Conservation (phyloP, 306 rosid genomes). For the Arachis hypogaea region DNA sequence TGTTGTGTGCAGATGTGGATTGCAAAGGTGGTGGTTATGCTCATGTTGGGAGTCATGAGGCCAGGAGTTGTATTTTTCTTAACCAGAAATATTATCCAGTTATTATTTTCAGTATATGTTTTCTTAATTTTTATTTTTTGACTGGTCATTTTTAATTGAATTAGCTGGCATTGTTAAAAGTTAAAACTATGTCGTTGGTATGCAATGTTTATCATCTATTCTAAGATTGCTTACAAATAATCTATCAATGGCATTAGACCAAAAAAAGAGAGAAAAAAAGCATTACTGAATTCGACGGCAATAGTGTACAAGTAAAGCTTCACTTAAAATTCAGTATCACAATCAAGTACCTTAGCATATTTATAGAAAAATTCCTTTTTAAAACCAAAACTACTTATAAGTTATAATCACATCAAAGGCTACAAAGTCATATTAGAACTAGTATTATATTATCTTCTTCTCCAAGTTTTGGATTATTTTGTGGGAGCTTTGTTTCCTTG, state of each 20-base stretch:
- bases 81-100: constrained; percentile 32
- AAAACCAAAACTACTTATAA: too few species aligned
- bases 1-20: too few species aligned
- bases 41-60: constrained; percentile 59
- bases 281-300: too few species aligned
- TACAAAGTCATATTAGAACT: neutral
- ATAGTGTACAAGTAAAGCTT: too few species aligned
- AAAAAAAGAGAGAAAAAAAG: too few species aligned
- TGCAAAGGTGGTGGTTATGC: constrained; percentile 23
- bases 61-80: constrained; percentile 42
- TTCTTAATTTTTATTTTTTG: constrained; percentile 24
- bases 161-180: constrained; percentile 30
- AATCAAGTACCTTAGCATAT: too few species aligned
- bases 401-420: constrained; percentile 4
- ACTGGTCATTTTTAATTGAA: constrained; percentile 15
- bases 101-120: constrained; percentile 35
- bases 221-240: too few species aligned
- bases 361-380: too few species aligned
- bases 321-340: too few species aligned
- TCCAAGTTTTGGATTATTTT: constrained; percentile 25
- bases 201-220: constrained; percentile 8
- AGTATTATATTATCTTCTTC: constrained; percentile 15
- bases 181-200: neutral
- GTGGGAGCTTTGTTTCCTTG: constrained; percentile 26
- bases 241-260: too few species aligned